Evolutionary conservation across 768 basidiomycete genomes (phyloP).

Genomic region (Galerina sulciceps): DNA sequence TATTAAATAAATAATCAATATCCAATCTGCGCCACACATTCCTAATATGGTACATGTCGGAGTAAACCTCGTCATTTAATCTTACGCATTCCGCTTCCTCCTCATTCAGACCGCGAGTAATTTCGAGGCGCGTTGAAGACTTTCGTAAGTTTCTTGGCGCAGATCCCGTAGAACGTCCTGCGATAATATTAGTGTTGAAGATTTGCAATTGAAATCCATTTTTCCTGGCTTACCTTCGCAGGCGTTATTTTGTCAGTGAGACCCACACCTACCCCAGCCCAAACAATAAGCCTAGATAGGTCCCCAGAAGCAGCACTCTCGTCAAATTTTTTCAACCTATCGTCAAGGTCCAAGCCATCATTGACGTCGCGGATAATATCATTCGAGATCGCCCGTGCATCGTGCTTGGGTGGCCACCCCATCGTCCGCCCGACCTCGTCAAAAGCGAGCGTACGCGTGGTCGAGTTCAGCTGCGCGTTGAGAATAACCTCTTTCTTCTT

Average conservation of each 20-base stretch:
- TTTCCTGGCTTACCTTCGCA: conserved; percentile 24
- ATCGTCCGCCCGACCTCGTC: conserved; percentile 43
- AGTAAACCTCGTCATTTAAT: no score
- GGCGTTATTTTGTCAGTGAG: conserved; percentile 36
- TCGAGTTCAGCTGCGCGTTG: conserved; percentile 30
- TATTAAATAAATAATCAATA: no score
- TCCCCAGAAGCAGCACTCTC: conserved; percentile 35
- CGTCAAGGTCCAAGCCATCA: conserved; percentile 35
- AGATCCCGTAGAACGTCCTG: no score
- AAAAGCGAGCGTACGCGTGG: conserved; percentile 45
- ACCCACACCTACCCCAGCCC: conserved; percentile 48
- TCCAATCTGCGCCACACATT: no score
- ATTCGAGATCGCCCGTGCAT: conserved; percentile 52
- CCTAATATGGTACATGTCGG: no score
- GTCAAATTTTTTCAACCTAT: conserved; percentile 29
- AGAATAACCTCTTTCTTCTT: conserved; percentile 28
- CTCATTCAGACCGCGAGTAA: no score
- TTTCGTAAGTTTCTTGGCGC: no score
- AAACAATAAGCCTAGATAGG: conserved; percentile 34
- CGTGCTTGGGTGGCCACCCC: conserved; percentile 46
- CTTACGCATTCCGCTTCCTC: no score
- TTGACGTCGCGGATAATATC: conserved; percentile 21
- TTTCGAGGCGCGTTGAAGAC: no score
- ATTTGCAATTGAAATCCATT: no score
- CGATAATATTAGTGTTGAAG: no score